These are phyloP conservation scores for Pythium aquatile DNA, from an alignment of 352 stramenopile genomes.

Conservation along the genomic window DNA sequence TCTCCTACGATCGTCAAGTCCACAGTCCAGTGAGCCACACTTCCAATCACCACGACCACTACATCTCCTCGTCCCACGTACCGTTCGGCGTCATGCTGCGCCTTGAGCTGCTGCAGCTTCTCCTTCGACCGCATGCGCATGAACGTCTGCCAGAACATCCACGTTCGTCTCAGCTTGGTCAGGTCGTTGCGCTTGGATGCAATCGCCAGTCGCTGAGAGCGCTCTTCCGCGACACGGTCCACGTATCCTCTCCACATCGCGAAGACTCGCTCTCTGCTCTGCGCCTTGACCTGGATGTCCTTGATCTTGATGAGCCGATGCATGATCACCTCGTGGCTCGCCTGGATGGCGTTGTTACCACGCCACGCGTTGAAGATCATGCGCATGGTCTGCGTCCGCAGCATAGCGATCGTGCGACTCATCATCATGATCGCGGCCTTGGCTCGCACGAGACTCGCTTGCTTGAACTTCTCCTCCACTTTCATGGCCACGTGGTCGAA, in stretches of 20 bases:
- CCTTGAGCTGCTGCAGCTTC: slow-evolving; percentile 49
- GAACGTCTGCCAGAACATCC: slow-evolving; percentile 50
- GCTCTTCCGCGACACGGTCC: slow-evolving; percentile 50
- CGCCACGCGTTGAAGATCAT: slow-evolving; percentile 82
- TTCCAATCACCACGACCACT: background rate
- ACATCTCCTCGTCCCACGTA: background rate
- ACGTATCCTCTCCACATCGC: slow-evolving; percentile 59
- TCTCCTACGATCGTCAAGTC: background rate
- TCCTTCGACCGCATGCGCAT: slow-evolving; percentile 52
- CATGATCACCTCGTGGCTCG: slow-evolving; percentile 53
- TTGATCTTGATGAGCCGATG: slow-evolving; percentile 65
- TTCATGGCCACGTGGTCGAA: slow-evolving; percentile 77
- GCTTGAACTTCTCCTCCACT: slow-evolving; percentile 71
- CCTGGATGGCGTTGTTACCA: slow-evolving; percentile 48
- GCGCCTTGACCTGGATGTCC: slow-evolving; percentile 49
- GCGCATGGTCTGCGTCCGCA: slow-evolving; percentile 64
- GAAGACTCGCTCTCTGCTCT: slow-evolving; percentile 49
- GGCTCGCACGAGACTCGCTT: slow-evolving; percentile 70
- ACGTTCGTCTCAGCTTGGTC: slow-evolving; percentile 41
- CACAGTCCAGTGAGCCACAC: background rate
- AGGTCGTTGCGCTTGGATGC: slow-evolving; percentile 55
- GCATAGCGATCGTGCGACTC: slow-evolving; percentile 52
- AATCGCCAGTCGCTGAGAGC: slow-evolving; percentile 55
- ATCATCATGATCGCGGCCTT: slow-evolving; percentile 84
- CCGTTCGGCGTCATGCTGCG: slow-evolving; percentile 46